These are phyloP conservation scores for Blastobotrys parvus DNA, from an alignment of 805 yeast genomes.

Conservation along the genomic window DNA sequence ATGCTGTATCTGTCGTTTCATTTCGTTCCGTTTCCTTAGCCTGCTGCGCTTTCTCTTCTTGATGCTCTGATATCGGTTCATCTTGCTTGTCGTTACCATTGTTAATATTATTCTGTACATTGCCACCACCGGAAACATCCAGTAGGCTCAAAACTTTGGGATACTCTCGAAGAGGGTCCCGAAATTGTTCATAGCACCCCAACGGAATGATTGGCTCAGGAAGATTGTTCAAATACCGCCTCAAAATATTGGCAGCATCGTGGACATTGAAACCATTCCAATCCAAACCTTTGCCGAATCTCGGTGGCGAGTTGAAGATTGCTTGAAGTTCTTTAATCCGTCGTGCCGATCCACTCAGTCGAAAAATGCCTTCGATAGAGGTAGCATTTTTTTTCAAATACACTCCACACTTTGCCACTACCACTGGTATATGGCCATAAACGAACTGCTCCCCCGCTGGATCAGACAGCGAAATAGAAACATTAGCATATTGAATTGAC, in stretches of 20 bases:
- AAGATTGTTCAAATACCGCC: constrained; percentile 77
- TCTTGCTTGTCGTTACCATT: neutral
- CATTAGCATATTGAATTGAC: constrained; percentile 70
- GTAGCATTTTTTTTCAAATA: constrained; percentile 64
- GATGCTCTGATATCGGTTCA: neutral
- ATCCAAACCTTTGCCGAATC: constrained; percentile 74
- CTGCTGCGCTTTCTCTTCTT: constrained; percentile 2
- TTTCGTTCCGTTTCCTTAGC: neutral
- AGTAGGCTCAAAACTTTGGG: constrained; percentile 60
- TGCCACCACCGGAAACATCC: constrained; percentile 23
- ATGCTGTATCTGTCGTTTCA: no score
- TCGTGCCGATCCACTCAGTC: constrained; percentile 87
- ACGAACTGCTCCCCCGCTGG: constrained; percentile 52
- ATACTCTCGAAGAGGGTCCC: constrained; percentile 59
- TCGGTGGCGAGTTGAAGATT: constrained; percentile 79
- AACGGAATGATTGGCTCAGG: constrained; percentile 91
- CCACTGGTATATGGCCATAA: constrained; percentile 84
- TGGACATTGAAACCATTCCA: constrained; percentile 96
- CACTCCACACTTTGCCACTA: constrained; percentile 94
- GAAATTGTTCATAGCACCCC: constrained; percentile 62
- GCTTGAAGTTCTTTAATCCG: constrained; percentile 80
- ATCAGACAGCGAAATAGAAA: constrained; percentile 58
- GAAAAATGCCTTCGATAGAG: constrained; percentile 80
- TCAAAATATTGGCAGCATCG: constrained; percentile 86
- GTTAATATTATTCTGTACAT: neutral